Conservation (phyloP, 2,329 filamentous ascomycete genomes). For the Fusarium phyllophilum region DNA sequence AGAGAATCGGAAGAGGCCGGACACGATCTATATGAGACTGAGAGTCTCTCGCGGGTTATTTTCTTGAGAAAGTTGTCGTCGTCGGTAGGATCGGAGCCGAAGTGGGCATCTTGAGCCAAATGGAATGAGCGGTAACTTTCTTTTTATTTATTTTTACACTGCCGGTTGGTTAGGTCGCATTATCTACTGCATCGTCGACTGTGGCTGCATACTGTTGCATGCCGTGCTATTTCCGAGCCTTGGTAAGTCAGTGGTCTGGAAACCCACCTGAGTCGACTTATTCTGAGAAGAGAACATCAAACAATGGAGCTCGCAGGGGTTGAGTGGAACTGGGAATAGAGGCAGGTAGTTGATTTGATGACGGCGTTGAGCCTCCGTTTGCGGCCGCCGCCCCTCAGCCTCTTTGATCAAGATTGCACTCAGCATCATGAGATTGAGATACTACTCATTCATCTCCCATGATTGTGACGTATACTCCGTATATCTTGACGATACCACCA, state of each 20-base stretch:
- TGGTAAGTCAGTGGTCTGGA: conserved; percentile 18
- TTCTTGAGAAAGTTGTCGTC: background rate
- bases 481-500: background rate
- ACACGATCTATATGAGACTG: background rate
- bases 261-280: conserved; percentile 20
- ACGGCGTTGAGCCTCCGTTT: conserved; percentile 31
- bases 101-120: conserved; percentile 20
- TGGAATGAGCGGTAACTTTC: conserved; percentile 23
- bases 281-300: conserved; percentile 28
- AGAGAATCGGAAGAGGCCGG: conserved; percentile 39
- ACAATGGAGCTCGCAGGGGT: conserved; percentile 20
- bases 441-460: background rate
- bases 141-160: background rate
- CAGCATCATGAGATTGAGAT: background rate
- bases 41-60: conserved; percentile 21
- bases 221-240: conserved; percentile 39
- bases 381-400: background rate
- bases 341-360: conserved; percentile 7
- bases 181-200: background rate
- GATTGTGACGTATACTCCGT: background rate
- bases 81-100: conserved; percentile 31
- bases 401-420: background rate
- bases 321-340: conserved; percentile 15
- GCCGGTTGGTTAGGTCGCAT: background rate
- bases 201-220: conserved; percentile 25